These are phyloP conservation scores for Nemophila menziesii DNA, from an alignment of 257 asterid species.

Conservation along the genomic window DNA sequence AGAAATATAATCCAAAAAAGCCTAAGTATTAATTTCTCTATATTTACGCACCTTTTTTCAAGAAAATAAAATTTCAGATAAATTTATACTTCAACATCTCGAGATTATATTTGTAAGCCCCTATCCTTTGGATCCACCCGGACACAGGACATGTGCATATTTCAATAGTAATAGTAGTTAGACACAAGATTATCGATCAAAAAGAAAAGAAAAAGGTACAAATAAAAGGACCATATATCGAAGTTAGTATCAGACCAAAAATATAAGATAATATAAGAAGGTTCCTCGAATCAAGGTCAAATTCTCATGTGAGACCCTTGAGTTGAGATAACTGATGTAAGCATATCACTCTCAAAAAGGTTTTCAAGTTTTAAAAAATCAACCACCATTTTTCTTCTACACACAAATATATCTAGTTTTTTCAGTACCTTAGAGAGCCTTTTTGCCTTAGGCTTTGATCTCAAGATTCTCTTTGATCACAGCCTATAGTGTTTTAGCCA, in stretches of 20 bases:
- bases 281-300: constrained; percentile 41
- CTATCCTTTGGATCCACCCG: too few relatives aligned
- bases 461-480: too few relatives aligned
- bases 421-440: too few relatives aligned
- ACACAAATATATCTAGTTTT: too few relatives aligned
- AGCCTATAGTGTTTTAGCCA: too few relatives aligned
- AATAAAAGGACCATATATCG: constrained; percentile 5
- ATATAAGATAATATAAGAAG: constrained; percentile 22
- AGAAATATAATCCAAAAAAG: too few relatives aligned
- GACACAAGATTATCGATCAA: too few relatives aligned
- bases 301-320: constrained; percentile 21
- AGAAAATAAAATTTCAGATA: not conserved
- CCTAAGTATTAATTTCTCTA: too few relatives aligned
- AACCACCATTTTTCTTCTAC: not conserved
- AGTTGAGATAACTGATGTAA: constrained; percentile 13
- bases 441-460: too few relatives aligned
- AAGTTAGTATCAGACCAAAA: constrained; percentile 1
- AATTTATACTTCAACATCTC: not conserved
- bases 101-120: not conserved
- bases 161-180: not conserved
- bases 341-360: not conserved
- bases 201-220: too few relatives aligned
- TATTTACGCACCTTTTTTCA: too few relatives aligned
- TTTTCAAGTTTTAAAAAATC: not conserved
- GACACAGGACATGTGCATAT: too few relatives aligned